Conservation (phyloP, 208 protist species). For the Acanthamoeba castellanii region DNA sequence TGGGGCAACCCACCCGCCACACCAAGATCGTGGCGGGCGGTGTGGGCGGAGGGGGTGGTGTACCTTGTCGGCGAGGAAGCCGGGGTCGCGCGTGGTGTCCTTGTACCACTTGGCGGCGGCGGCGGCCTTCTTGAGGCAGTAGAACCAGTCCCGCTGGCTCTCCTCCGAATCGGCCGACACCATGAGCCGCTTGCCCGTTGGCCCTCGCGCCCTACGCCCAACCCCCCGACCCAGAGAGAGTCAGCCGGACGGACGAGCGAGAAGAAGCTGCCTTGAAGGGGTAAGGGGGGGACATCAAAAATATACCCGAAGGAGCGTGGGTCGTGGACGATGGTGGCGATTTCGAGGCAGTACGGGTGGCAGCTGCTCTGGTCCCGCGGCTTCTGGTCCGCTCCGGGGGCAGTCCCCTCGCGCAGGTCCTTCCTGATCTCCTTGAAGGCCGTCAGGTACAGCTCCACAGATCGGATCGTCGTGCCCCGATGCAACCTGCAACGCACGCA, state of each 20-base stretch:
- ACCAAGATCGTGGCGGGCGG: too few species aligned
- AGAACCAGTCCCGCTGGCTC: constrained; percentile 20
- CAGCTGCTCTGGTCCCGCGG: constrained; percentile 4
- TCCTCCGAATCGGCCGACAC: constrained; percentile 11
- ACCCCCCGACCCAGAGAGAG: not conserved
- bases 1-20: too few species aligned
- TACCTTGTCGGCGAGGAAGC: too few species aligned
- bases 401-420: not conserved
- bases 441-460: constrained; percentile 11
- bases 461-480: not conserved
- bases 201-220: not conserved
- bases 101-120: not conserved
- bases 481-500: too few species aligned
- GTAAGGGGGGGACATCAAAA: too few species aligned
- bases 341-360: constrained; percentile 21
- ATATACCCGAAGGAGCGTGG: too few species aligned
- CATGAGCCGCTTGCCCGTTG: constrained; percentile 5
- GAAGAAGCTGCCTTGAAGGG: too few species aligned
- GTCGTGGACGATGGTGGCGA: not conserved
- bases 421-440: constrained; percentile 5
- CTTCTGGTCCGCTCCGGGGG: not conserved
- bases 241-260: too few species aligned
- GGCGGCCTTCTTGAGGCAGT: constrained; percentile 21
- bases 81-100: not conserved
- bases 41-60: too few species aligned